Conservation (phyloP, 176 grass and related monocot species). For the Ananas comosus region DNA sequence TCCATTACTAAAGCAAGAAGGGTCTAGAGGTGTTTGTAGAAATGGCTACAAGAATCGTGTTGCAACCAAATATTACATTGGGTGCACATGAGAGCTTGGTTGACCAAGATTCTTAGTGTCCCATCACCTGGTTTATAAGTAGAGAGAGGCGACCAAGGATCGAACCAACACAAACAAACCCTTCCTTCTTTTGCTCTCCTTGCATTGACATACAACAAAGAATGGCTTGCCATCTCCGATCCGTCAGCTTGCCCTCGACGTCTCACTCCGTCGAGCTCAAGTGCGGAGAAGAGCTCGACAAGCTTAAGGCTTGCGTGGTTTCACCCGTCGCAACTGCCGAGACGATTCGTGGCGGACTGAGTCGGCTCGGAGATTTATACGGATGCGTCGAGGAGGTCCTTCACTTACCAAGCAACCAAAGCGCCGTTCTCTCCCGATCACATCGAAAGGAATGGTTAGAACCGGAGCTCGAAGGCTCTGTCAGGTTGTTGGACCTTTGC, state of each 20-base stretch:
- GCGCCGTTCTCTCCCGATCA: too few species aligned
- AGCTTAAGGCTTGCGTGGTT: not conserved
- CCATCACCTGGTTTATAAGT: not conserved
- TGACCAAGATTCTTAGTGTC: not conserved
- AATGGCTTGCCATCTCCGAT: slow-evolving; percentile 37
- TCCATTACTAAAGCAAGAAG: not conserved
- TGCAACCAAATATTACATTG: not conserved
- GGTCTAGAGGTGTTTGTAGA: not conserved
- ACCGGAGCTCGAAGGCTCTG: slow-evolving; percentile 17
- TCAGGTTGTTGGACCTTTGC: slow-evolving; percentile 19
- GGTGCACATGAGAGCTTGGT: too few species aligned
- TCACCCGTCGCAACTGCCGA: not conserved
- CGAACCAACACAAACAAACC: not conserved
- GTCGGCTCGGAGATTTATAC: slow-evolving; percentile 10
- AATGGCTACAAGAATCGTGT: not conserved
- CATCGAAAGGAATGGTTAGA: slow-evolving; percentile 17
- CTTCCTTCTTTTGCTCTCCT: slow-evolving; percentile 3
- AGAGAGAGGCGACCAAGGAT: not conserved
- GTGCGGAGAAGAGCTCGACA: not conserved
- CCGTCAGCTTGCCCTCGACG: not conserved
- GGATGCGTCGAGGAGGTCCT: slow-evolving; percentile 9
- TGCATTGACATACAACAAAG: slow-evolving; percentile 31
- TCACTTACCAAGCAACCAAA: slow-evolving; percentile 15
- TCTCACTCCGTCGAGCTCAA: not conserved
- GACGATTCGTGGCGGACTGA: not conserved